phyloP scores from a whole-genome alignment of 1,284 basidiomycete genomes.

The Trichosporon sp. region DNA sequence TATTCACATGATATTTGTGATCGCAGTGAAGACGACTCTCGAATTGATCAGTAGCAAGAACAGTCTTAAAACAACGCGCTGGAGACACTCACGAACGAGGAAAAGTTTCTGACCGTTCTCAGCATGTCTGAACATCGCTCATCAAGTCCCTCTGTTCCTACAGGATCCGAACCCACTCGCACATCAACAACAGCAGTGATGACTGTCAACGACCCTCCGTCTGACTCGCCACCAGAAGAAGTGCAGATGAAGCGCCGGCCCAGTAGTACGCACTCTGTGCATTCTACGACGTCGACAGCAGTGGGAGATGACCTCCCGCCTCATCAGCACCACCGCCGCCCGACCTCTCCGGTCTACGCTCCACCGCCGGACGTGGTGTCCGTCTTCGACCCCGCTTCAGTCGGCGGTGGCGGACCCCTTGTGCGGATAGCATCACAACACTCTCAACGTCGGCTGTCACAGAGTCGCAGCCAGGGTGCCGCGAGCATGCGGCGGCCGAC shows the following conservation, averaged over 20 bases:
- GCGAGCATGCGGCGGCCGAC: slow-evolving; percentile 4
- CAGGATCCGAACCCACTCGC: not conserved
- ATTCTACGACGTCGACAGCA: not conserved
- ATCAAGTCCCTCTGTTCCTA: not conserved
- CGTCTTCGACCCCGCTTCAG: slow-evolving; percentile 45
- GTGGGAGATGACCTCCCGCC: not conserved
- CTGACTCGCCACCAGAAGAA: not conserved
- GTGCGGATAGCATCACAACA: slow-evolving; percentile 43
- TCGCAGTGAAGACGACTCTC: not conserved
- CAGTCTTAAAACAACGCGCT: too few species aligned
- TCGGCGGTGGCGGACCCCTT: slow-evolving; percentile 46
- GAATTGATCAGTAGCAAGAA: not conserved
- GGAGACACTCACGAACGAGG: not conserved
- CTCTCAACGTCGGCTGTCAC: slow-evolving; percentile 20
- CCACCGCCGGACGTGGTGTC: slow-evolving; percentile 40
- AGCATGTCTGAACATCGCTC: not conserved
- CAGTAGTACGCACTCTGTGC: not conserved
- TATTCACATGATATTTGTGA: not conserved
- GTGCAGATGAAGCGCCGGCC: not conserved
- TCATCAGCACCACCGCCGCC: not conserved
- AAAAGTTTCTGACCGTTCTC: not conserved
- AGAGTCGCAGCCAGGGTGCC: not conserved
- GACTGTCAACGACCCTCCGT: not conserved
- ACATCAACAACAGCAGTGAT: not conserved
- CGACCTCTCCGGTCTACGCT: not conserved